A percentile compares a stretch with the other conserved stretches of the same genome.
phyloP scores from a whole-genome alignment of 306 rosid species.

The Acacia confusa region DNA sequence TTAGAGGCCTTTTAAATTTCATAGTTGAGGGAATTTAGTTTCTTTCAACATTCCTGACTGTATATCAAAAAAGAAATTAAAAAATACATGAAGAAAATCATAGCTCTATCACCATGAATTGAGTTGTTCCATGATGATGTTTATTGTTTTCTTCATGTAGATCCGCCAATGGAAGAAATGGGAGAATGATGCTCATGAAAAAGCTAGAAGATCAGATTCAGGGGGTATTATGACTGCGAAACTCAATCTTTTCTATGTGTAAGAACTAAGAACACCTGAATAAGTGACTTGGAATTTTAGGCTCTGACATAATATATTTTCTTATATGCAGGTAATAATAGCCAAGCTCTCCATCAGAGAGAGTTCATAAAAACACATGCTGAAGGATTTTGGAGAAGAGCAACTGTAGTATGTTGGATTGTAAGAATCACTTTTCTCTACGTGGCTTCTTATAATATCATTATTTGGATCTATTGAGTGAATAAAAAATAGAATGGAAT shows the following conservation, averaged over 20 bases:
- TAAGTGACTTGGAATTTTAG: slow-evolving; percentile 12
- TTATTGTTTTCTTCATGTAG: slow-evolving; percentile 40
- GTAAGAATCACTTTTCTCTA: slow-evolving; percentile 42
- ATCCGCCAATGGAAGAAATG: slow-evolving; percentile 70
- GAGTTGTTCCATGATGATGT: not conserved
- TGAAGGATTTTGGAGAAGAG: slow-evolving; percentile 66
- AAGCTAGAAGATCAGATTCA: not conserved
- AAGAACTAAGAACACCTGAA: slow-evolving; percentile 14
- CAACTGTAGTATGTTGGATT: slow-evolving; percentile 69
- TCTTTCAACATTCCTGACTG: not conserved
- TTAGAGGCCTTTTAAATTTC: not conserved
- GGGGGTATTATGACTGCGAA: slow-evolving; percentile 35
- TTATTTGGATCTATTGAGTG: not conserved
- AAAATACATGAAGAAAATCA: not conserved
- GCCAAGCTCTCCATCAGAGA: not conserved
- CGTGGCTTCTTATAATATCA: not conserved
- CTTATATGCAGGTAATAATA: not conserved
- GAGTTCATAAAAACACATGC: slow-evolving; percentile 42
- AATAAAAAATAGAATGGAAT: not conserved
- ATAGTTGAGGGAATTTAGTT: not conserved
- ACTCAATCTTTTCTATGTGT: slow-evolving; percentile 11
- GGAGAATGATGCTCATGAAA: slow-evolving; percentile 36
- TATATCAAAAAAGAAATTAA: not conserved
- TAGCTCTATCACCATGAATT: not conserved
- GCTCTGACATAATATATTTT: slow-evolving; percentile 8